Evolutionary conservation across 257 asterid species (phyloP), one percentile per base, ranked within the genome.

Genomic region (Osmanthus fragrans): DNA sequence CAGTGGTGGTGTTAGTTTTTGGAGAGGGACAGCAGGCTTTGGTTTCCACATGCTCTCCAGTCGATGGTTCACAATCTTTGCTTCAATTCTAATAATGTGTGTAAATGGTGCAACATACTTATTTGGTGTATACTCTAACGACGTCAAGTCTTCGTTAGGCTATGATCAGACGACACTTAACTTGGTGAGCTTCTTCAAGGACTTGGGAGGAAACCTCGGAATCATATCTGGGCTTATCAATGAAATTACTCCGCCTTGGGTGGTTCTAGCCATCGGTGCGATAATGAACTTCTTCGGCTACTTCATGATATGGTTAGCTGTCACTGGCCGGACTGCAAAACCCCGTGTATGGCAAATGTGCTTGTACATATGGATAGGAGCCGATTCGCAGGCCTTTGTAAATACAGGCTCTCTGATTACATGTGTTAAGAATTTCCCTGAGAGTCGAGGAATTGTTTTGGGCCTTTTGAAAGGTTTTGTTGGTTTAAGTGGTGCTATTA

Each of bases 261-360:
- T 72, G 30, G 82, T 72, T 7, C 78, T 78, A 15, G 45, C 63
- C 25, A 72, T 72, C 3, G 82, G 82, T 32, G 77, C 77, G 4
- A 37, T 64, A 18, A 74, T 78, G 40, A 78, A 78, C 40, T 78
- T 78, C 77, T 78, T 72, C 27, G 82, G 82, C 23, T 78, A 78
- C 73, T 78, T 78, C 74, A 78, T 78, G 82, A 72, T 78, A 13
- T 78, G 82, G 82, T 77, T 78, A 29, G 77, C 82, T 2, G 82
- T 78, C 13, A 60, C 77, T 6, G 66, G 65, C 13, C 73, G 37
- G 16, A 42, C 67, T 3, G 21, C 73, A 9, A 60, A 47, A 40
- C 76, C 82, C 11, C 64, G 23, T 3, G 82, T 78, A 19, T 78
- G 82, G 82, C 54, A 71, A 34, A 72, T 78, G 77, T 78, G 82